Evolutionary conservation across 306 rosid species (phyloP).

Genomic region (Astragalus membranaceus): DNA sequence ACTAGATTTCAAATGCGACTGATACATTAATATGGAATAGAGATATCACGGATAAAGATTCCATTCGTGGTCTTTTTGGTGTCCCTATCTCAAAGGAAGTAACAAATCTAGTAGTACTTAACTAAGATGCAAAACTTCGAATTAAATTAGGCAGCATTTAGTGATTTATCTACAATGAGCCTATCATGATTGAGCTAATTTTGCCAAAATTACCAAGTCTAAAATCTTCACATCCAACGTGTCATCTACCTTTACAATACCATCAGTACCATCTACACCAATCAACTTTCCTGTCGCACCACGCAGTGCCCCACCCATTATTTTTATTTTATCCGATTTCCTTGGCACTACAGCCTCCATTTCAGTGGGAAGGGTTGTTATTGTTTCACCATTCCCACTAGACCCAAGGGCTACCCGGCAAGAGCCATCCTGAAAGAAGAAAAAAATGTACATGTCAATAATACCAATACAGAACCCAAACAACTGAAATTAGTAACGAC

Average conservation of each 20-base stretch:
- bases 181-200: conserved; percentile 54
- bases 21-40: not conserved
- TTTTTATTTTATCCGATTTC: conserved; percentile 77
- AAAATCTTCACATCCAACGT: conserved; percentile 92
- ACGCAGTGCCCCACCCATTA: conserved; percentile 78
- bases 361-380: conserved; percentile 56
- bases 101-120: not conserved
- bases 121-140: not conserved
- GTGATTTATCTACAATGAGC: not conserved
- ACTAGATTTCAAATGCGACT: not conserved
- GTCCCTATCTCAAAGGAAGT: not conserved
- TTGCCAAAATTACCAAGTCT: conserved; percentile 76
- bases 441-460: not conserved
- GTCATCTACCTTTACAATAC: conserved; percentile 91
- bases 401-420: conserved; percentile 71
- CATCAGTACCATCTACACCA: conserved; percentile 96
- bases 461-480: not conserved
- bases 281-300: conserved; percentile 95
- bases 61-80: not conserved
- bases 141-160: not conserved
- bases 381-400: conserved; percentile 64
- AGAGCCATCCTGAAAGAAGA: conserved; percentile 70
- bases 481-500: not conserved
- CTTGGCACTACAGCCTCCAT: conserved; percentile 80
- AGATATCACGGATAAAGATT: not conserved